Conservation (phyloP, 2,329 filamentous ascomycete species). For the Colletotrichum eremochloae region DNA sequence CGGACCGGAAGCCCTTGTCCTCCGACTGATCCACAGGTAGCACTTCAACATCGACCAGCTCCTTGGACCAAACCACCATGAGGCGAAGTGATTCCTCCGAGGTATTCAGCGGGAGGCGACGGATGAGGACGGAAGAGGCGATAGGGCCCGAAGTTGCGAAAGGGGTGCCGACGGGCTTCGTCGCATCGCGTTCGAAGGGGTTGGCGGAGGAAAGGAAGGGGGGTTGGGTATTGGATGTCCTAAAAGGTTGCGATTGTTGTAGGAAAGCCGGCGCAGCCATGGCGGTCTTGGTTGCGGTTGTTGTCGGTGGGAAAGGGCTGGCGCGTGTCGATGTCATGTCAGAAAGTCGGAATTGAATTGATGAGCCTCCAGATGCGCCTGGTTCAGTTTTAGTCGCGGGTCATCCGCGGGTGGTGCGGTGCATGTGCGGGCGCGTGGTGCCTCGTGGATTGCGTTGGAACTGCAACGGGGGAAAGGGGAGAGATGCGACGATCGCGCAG, state of each 20-base stretch:
- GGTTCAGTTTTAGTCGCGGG: constrained; percentile 43
- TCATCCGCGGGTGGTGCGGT: constrained; percentile 50
- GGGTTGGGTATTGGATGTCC: constrained; percentile 54
- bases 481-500: constrained; percentile 30
- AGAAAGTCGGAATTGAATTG: constrained; percentile 42
- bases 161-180: constrained; percentile 56
- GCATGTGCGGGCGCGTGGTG: constrained; percentile 47
- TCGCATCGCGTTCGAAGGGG: constrained; percentile 58
- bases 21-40: constrained; percentile 63
- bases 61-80: constrained; percentile 72
- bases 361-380: constrained; percentile 47
- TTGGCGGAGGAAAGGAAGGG: constrained; percentile 50
- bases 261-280: constrained; percentile 63
- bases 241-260: constrained; percentile 56
- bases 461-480: constrained; percentile 9
- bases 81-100: constrained; percentile 66
- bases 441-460: constrained; percentile 13
- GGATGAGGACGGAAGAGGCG: constrained; percentile 63
- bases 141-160: constrained; percentile 54
- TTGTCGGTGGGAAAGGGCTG: constrained; percentile 50
- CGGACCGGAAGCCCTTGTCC: constrained; percentile 65
- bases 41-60: constrained; percentile 65
- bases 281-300: constrained; percentile 49
- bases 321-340: constrained; percentile 49
- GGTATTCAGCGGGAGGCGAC: constrained; percentile 66